Base-by-base conservation (phyloP, 2,329 filamentous ascomycete genomes). In the Exophiala xenobiotica region DNA sequence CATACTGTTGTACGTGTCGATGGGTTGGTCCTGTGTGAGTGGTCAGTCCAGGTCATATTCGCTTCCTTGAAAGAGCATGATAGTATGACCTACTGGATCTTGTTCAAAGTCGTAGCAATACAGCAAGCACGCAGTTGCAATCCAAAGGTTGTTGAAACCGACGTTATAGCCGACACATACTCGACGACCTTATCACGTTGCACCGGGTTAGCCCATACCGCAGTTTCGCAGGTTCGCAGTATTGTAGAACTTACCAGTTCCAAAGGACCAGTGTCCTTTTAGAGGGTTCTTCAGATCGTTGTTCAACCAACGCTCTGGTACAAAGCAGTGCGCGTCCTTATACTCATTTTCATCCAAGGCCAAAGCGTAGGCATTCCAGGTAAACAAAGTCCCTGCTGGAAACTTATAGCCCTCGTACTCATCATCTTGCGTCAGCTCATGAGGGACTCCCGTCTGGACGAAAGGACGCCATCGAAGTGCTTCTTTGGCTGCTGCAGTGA, bases 301-400 rank as follows among this genome's bases (percentile, higher is more conserved):
- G 18, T 49, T 42, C 4, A 49, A 14, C 11, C 19, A 49, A 7
- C 46, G 22, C 4, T 49, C 46, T 4, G 46, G 46, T 6, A 16
- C 19, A 23, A 50, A 50, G 12, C 39, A 11, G 7, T 44, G 18
- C 6, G 47, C 39, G 8, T 50, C 16, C 14, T 16, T 11, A 23
- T 37, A 44, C 12, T 50, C 39, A 7, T 29, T 16, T 2, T 29
- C 22, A 20, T 20, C 16, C 7, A 33, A 12, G 20, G 39, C 6
- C 2, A 50, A 24, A 6, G n/a, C 19, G 27, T 18, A 44, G 18
- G 14, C 9, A 27, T 50, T 50, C 18, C 16, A 38, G 66, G 68
- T 1, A 0, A 80, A 63, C 0, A 69, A 71, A 0, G 77, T 78
- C 0, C 72, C 75, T 2, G 70, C 67, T 1, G 77, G 76, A 19